Percentiles rank a stretch among this genome's conserved stretches.
Conservation (phyloP, 176 grass and related monocot genomes). For the Phoenix roebelenii region DNA sequence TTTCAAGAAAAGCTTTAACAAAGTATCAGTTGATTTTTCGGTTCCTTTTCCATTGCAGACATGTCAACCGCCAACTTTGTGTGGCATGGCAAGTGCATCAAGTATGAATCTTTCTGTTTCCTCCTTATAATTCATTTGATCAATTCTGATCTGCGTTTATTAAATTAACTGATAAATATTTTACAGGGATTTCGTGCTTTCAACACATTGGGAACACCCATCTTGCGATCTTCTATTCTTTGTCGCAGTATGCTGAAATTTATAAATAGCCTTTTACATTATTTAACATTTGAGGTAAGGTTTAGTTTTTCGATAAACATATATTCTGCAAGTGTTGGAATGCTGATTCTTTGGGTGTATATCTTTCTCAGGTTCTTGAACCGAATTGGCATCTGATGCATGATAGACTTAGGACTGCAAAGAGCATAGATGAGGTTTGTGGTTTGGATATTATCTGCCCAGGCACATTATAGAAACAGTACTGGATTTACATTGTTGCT, state of each 20-base stretch:
- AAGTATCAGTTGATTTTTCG: constrained; percentile 96
- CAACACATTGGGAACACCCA: constrained; percentile 74
- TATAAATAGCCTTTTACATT: constrained; percentile 94
- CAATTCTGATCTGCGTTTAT: background rate
- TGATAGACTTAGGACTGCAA: constrained; percentile 67
- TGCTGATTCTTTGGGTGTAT: constrained; percentile 5
- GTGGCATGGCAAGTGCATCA: constrained; percentile 95
- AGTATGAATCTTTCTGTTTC: constrained; percentile 31
- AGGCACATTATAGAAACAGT: background rate
- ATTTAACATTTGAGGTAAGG: constrained; percentile 95
- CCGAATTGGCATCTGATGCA: constrained; percentile 98
- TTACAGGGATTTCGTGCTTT: constrained; percentile 59
- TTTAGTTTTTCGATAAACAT: constrained; percentile 17
- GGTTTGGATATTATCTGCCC: background rate
- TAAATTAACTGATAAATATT: background rate
- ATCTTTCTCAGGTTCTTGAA: constrained; percentile 65
- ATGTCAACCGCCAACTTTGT: constrained; percentile 81
- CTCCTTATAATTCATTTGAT: constrained; percentile 3
- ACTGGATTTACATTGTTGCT: background rate
- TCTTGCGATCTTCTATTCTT: constrained; percentile 82
- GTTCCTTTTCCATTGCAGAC: constrained; percentile 93
- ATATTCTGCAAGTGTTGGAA: constrained; percentile 8
- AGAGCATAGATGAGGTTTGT: constrained; percentile 90
- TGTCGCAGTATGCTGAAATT: constrained; percentile 96
- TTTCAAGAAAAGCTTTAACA: constrained; percentile 89